These are phyloP conservation scores for Loxodes magnus DNA, from an alignment of 73 alveolate species.

Conservation along the genomic window DNA sequence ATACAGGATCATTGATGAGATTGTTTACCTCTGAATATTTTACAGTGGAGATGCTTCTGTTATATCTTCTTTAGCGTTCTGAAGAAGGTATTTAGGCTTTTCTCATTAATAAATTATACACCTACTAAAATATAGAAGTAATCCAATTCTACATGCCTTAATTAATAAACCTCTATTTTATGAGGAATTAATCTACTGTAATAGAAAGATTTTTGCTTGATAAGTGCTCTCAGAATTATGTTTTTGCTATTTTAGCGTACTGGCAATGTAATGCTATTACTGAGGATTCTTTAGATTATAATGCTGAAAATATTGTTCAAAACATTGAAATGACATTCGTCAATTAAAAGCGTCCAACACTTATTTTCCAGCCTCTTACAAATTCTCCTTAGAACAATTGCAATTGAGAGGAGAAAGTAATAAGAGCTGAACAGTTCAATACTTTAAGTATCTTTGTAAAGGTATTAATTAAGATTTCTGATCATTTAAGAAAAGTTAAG, in stretches of 20 bases:
- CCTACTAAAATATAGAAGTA: not conserved
- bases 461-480: constrained; percentile 5
- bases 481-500: not conserved
- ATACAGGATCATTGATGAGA: constrained; percentile 12
- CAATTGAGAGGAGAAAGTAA: not conserved
- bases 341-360: constrained; percentile 5
- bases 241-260: not conserved
- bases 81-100: not conserved
- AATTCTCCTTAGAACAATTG: not conserved
- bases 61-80: not conserved
- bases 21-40: constrained; percentile 4
- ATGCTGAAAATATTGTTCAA: not conserved
- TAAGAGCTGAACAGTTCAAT: not conserved
- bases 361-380: not conserved
- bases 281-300: not conserved
- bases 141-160: constrained; percentile 1
- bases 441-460: not conserved
- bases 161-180: not conserved
- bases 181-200: not conserved
- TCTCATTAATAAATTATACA: constrained; percentile 10
- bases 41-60: constrained; percentile 7
- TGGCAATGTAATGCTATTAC: not conserved
- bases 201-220: not conserved
- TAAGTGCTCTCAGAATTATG: not conserved
- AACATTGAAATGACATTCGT: constrained; percentile 7